Conservation (phyloP, 2,329 filamentous ascomycete species). For the Fusarium austroafricanum region DNA sequence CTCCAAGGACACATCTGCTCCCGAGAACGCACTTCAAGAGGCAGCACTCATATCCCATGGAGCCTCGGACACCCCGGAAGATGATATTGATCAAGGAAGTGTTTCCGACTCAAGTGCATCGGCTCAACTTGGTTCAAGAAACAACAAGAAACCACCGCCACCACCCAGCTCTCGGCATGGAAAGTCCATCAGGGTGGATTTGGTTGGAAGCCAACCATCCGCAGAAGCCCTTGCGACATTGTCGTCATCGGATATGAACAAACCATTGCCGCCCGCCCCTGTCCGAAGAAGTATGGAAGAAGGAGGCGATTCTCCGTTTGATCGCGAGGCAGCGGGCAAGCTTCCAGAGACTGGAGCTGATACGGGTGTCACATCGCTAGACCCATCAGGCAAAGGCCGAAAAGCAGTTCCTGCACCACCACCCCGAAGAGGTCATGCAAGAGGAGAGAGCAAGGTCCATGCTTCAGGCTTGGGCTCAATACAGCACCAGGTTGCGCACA, state of each 20-base stretch:
- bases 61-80: conserved; percentile 37
- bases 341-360: conserved; percentile 56
- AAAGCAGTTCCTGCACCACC: conserved; percentile 64
- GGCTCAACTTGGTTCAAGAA: conserved; percentile 42
- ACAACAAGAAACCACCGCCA: conserved; percentile 74
- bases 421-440: conserved; percentile 60
- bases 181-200: conserved; percentile 71
- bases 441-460: conserved; percentile 57
- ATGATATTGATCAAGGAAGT: conserved; percentile 37
- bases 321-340: conserved; percentile 65
- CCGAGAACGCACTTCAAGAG: conserved; percentile 33
- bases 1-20: conserved; percentile 15
- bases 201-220: conserved; percentile 49
- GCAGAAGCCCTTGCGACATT: conserved; percentile 30
- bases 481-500: conserved; percentile 28
- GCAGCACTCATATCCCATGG: conserved; percentile 40
- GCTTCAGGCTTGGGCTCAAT: conserved; percentile 31
- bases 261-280: conserved; percentile 70
- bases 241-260: conserved; percentile 52
- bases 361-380: conserved; percentile 49
- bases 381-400: conserved; percentile 51
- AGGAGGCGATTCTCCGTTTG: conserved; percentile 63
- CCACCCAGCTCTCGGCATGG: conserved; percentile 81
- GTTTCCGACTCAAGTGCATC: conserved; percentile 48
- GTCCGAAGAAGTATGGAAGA: conserved; percentile 60